Conservation (phyloP, 2,329 filamentous ascomycete genomes). For the Exutisphaerella laricina region DNA sequence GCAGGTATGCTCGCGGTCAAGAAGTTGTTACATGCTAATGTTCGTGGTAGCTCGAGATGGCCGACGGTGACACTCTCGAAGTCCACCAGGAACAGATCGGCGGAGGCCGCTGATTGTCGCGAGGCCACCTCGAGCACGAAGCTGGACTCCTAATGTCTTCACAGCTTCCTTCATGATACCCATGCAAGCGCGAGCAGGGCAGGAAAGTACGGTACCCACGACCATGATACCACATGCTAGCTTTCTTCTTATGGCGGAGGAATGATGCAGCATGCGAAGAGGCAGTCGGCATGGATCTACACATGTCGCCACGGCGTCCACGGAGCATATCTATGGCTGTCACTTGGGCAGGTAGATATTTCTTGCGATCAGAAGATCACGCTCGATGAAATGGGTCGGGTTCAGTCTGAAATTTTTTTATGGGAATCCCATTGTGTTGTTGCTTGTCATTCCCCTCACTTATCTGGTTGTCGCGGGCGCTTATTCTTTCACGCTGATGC, state of each 20-base stretch:
- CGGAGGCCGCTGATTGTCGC: constrained; percentile 41
- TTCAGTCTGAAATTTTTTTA: no score
- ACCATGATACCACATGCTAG: background rate
- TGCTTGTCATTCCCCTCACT: no score
- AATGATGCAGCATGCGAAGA: background rate
- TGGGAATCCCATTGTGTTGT: no score
- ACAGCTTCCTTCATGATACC: background rate
- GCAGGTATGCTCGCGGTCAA: background rate
- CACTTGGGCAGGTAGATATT: no score
- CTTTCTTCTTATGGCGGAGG: background rate
- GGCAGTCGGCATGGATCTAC: background rate
- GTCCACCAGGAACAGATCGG: constrained; percentile 98
- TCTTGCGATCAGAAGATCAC: no score
- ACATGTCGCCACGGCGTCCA: constrained; percentile 3
- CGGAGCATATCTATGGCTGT: background rate
- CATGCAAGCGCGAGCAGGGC: no score
- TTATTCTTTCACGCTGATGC: no score
- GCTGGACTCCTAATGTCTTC: background rate
- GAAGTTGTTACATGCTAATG: constrained; percentile 3
- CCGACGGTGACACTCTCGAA: constrained; percentile 90
- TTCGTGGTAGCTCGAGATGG: constrained; percentile 76
- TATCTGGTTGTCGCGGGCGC: no score
- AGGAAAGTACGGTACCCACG: no score
- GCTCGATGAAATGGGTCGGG: no score
- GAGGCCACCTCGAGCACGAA: no score